Percentiles rank a stretch among this genome's conserved stretches.
phyloP scores from a whole-genome alignment of 768 basidiomycete genomes.

The Lactarius vividus region DNA sequence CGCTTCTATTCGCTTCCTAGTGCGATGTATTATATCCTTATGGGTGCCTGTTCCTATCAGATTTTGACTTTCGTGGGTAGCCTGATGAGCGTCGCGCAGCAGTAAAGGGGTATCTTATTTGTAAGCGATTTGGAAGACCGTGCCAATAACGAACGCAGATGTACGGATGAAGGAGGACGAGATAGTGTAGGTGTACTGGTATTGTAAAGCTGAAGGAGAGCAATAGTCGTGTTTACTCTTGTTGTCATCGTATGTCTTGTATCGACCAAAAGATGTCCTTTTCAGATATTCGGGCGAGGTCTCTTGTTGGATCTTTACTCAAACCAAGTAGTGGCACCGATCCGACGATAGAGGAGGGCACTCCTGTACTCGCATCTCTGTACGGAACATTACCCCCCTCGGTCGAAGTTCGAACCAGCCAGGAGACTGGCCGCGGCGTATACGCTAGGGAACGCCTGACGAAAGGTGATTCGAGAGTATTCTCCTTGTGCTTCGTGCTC shows the following conservation, averaged over 20 bases:
- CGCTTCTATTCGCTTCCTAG: background rate
- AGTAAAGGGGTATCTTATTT: slow-evolving; percentile 30
- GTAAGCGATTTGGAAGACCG: slow-evolving; percentile 1
- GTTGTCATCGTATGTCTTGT: slow-evolving; percentile 26
- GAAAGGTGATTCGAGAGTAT: slow-evolving; percentile 12
- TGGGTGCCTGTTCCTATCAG: slow-evolving; percentile 38
- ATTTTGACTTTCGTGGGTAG: slow-evolving; percentile 96
- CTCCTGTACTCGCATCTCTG: slow-evolving; percentile 1
- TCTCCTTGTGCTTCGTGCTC: background rate
- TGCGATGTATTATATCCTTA: slow-evolving; percentile 3
- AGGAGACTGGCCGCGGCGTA: slow-evolving; percentile 25
- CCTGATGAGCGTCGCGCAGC: slow-evolving; percentile 68
- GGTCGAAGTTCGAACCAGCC: slow-evolving; percentile 4
- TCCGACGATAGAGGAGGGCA: background rate
- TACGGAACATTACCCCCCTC: slow-evolving; percentile 20
- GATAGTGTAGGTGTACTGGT: background rate
- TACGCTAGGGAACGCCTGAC: slow-evolving; percentile 28
- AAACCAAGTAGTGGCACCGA: background rate
- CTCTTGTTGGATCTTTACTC: slow-evolving; percentile 15
- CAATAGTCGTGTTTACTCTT: slow-evolving; percentile 26
- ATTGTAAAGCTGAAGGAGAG: slow-evolving; percentile 10
- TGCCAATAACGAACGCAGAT: background rate
- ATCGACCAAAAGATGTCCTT: slow-evolving; percentile 17
- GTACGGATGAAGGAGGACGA: slow-evolving; percentile 4
- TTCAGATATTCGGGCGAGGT: slow-evolving; percentile 16